Evolutionary conservation across 1,139 yeast species (phyloP), one percentile per base, ranked within the genome.

Genomic region (Magnusiomyces tetraspermus): DNA sequence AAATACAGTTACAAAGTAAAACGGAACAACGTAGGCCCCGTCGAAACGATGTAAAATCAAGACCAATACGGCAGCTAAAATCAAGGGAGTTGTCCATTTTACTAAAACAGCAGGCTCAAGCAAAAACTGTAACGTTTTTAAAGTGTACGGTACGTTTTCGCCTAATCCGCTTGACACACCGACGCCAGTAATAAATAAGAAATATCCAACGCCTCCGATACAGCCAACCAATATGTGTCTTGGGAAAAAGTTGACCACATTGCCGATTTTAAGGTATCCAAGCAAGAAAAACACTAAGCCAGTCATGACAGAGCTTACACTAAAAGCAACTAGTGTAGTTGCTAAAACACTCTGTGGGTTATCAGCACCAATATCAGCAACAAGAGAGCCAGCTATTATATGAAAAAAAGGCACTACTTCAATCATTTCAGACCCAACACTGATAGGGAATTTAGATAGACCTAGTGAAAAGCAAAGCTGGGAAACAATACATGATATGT

Each of bases 321-420:
- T 94, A 67, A 82, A 92, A 0, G 97, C 80, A 6, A 89, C 79
- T 30, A 92, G 81, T 0, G 97, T 88, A 0, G 98, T 92, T 1
- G 97, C 83, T 40, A 92, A 74, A 13, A 92, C 79, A 6, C 79
- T 82, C 31, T 82, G 82, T 22, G 77, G 74, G 38, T 74, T 70
- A 37, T 71, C 72, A 10, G 73, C 78, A 1, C 82, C 81, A 65
- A 85, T 71, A 28, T 80, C 77, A 3, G 68, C 67, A 63, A 82
- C 71, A 47, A 92, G 82, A 3, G 84, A 75, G 24, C 79, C 72
- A 0, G 97, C 97, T 96, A 92, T 90, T 2, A 95, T 78, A 64
- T 92, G 98, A 73, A 92, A 92, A 67, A 92, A 92, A 1, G 98
- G 98, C 0, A 97, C 95, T 22, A 92, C 90, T 68, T 92, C 98